Base-by-base conservation (phyloP, 306 rosid species). In the Corylus avellana region DNA sequence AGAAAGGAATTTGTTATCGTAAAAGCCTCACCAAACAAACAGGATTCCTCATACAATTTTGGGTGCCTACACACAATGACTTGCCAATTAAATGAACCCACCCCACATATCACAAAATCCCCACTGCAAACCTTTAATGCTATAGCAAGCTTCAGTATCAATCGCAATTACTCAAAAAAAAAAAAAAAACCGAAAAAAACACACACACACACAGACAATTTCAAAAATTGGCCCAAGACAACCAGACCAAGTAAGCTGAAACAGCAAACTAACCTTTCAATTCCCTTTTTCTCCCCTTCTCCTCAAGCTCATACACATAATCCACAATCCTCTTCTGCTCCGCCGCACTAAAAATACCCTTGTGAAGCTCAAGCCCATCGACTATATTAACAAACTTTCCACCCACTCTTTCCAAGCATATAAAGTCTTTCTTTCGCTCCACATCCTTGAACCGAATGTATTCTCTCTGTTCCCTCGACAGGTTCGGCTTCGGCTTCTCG, bases 291-390 rank as follows among this genome's bases (percentile, higher is more conserved):
- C 46, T 84, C n/a, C 97, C 98, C 89, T 25, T 91, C 85, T 88
- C 97, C 76, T 91, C 93, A 12, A 87, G 80, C 8, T 73, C 62
- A 84, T 88, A 75, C 78, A 96, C 89, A 77, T 72, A 81, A 32
- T 63, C 80, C 22, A 93, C 94, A 18, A 91, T 96, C 86, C 94
- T 88, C 82, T 54, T 96, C 90, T 96, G 99, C 48, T 96, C 98
- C 8, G 80, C 98, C 74, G 96, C 96, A 74, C 99, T 96, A 75
- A 96, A 83, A 29, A 96, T 87, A 55, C 97, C 94, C 0, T 79
- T 73, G 79, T 96, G 99, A 66, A 93, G 94, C 80, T 93, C 99
- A n/a, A 96, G 90, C 35, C 99, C 99, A n/a, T 84, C 90, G 13
- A 93, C 82, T 80, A 96, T 85, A 77, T 96, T 96, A 0, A 87